Conservation (phyloP, 352 stramenopile species). For the Phytophthora podocarpi region DNA sequence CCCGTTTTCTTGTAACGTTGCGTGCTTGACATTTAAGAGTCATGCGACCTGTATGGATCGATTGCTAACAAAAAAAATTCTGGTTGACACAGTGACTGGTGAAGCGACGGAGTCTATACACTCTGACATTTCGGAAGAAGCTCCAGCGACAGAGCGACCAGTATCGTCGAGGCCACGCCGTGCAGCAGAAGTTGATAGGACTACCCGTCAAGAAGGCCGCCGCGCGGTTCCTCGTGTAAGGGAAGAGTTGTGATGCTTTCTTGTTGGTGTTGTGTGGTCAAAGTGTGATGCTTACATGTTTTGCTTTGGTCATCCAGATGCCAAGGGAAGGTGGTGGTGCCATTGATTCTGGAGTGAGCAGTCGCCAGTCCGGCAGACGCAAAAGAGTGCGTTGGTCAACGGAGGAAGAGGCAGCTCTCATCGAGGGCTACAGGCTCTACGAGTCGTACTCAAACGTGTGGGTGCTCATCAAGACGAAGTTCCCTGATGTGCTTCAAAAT, state of each 20-base stretch:
- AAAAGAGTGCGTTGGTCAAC: slow-evolving; percentile 55
- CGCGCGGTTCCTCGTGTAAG: neutral
- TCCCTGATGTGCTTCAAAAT: slow-evolving; percentile 43
- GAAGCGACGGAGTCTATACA: slow-evolving; percentile 14
- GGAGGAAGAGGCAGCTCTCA: slow-evolving; percentile 60
- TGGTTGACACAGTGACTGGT: slow-evolving; percentile 15
- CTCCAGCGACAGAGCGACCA: neutral
- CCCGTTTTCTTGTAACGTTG: slow-evolving; percentile 29
- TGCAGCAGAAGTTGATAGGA: slow-evolving; percentile 10
- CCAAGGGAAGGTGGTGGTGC: slow-evolving; percentile 6
- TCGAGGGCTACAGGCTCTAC: slow-evolving; percentile 65
- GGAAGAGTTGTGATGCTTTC: neutral
- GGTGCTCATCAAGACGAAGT: slow-evolving; percentile 72
- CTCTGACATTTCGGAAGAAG: slow-evolving; percentile 27
- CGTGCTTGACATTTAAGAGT: neutral
- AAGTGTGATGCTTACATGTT: neutral
- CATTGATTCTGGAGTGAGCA: neutral
- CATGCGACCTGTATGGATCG: neutral
- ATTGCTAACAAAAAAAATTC: neutral
- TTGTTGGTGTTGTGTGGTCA: neutral
- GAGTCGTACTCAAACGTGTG: slow-evolving; percentile 57
- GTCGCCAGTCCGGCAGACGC: neutral
- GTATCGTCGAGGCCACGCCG: slow-evolving; percentile 18
- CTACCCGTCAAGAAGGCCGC: slow-evolving; percentile 16
- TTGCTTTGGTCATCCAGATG: slow-evolving; percentile 1